Evolutionary conservation across 1,284 basidiomycete species (phyloP).

Genomic region (Ganoderma boninense): DNA sequence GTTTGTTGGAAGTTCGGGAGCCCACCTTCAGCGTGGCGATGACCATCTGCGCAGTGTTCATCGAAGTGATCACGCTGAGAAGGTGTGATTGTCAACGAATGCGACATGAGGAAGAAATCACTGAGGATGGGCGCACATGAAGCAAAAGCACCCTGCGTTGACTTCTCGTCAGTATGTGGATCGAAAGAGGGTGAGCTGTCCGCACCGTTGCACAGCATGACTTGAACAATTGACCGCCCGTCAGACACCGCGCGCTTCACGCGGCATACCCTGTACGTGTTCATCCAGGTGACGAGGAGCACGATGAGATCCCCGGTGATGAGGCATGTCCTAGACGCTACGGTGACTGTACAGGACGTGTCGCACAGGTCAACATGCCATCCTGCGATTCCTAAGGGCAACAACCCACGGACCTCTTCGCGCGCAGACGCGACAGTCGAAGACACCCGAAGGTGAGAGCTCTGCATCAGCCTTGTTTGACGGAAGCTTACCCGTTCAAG

Average conservation of each 20-base stretch:
- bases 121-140: background rate
- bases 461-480: background rate
- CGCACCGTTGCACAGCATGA: background rate
- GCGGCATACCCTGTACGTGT: background rate
- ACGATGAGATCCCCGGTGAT: background rate
- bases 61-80: background rate
- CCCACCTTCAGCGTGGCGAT: background rate
- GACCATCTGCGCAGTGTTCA: background rate
- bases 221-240: background rate
- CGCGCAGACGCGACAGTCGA: background rate
- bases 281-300: background rate
- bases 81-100: background rate
- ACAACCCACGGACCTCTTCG: background rate
- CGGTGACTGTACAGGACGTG: background rate
- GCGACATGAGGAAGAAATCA: background rate
- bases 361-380: background rate
- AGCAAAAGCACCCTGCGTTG: background rate
- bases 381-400: background rate
- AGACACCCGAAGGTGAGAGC: background rate
- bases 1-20: background rate
- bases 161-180: background rate
- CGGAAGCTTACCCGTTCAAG: background rate
- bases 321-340: background rate
- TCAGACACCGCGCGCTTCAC: background rate
- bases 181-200: background rate